phyloP scores from a whole-genome alignment of 2,329 filamentous ascomycete genomes.

The Stachybotrys chlorohalonatus region DNA sequence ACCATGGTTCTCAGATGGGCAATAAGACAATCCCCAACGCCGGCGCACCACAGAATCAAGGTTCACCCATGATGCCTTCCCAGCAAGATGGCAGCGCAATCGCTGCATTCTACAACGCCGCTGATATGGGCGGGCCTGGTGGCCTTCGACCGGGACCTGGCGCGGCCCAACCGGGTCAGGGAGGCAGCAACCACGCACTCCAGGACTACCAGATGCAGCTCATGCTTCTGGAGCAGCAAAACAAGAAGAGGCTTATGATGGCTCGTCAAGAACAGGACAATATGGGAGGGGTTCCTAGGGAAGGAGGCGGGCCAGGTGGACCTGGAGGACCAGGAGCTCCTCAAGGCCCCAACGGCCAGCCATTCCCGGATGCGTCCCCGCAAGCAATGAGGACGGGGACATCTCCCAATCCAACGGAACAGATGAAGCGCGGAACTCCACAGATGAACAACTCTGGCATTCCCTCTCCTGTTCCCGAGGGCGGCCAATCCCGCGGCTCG shows the following conservation, averaged over 20 bases:
- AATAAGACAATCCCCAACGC: constrained; percentile 71
- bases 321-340: constrained; percentile 45
- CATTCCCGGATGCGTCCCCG: constrained; percentile 61
- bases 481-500: constrained; percentile 55
- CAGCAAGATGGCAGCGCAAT: constrained; percentile 56
- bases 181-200: constrained; percentile 65
- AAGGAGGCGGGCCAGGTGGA: constrained; percentile 32
- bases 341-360: constrained; percentile 48
- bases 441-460: constrained; percentile 62
- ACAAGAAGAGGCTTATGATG: constrained; percentile 80
- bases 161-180: constrained; percentile 35
- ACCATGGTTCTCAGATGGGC: constrained; percentile 73
- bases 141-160: constrained; percentile 49
- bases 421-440: constrained; percentile 70
- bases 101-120: constrained; percentile 53
- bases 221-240: constrained; percentile 80
- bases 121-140: constrained; percentile 47
- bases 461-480: constrained; percentile 64
- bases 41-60: constrained; percentile 62
- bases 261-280: constrained; percentile 70
- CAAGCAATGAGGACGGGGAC: constrained; percentile 59
- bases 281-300: constrained; percentile 38
- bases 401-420: constrained; percentile 68
- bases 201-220: constrained; percentile 87
- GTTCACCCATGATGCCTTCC: constrained; percentile 72